Base-by-base conservation (phyloP, 1,284 basidiomycete genomes). In the Mycocalia duriaeana region DNA sequence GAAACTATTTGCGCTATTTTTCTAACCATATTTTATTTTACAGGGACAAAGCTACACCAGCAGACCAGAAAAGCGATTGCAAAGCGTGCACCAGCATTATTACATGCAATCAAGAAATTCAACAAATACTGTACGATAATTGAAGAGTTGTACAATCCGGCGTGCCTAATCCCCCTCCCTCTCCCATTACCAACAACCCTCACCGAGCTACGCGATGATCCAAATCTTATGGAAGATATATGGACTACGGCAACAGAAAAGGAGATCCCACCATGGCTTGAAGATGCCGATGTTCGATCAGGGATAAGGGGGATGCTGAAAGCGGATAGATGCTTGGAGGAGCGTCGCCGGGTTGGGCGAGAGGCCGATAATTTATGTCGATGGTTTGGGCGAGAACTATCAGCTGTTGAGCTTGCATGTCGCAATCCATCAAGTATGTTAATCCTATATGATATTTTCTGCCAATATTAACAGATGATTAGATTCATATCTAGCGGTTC, bases 41-140 rank as follows among this genome's bases (percentile, higher is more conserved):
- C 24, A 67, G 64, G 69, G 5, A 71, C 66, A 0, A 69, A 68
- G 42, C 57, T 68, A 5, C 67, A 72, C 47, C 68, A 72, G 43
- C 53, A 57, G 1, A 70, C 64, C 1, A 43, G 60, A 1, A 63
- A 63, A 39, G 55, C 64, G 0, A 70, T 69, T 11, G 13, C 57
- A 0, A 69, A 66, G 47, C 54, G 58, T 1, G 55, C 57, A n/a
- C 69, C 71, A 0, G 62, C 65, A 0, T 48, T 72, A 0, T 45
- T 61, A 18, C 53, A 46, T 4, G 53, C 59, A 0, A 63, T 72
- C n/a, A 24, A 45, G 5, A 68, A 64, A 39, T 71, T 61, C 53
- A 73, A 73, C 41, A 31, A 14, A 0, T 66, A 67, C 39, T 70
- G 68, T 36, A 55, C 46, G 1, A 47, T 34, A 1, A 58, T 72